Base-by-base conservation (phyloP, 2,329 filamentous ascomycete genomes). In the Colletotrichum filicis region DNA sequence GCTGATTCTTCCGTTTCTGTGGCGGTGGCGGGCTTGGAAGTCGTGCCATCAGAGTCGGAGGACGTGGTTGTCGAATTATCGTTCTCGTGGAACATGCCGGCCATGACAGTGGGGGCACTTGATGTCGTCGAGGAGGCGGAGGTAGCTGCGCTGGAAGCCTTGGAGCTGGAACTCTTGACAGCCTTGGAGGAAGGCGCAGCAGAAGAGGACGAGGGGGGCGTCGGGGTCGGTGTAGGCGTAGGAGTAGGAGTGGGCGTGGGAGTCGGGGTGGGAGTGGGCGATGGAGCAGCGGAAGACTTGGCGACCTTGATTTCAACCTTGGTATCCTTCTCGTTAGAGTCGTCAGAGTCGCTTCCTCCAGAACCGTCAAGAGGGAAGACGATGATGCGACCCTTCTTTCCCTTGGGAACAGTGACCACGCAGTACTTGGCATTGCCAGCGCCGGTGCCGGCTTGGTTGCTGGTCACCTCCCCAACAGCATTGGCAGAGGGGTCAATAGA, bases 371-470 rank as follows among this genome's bases (percentile, higher is more conserved):
- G 78, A 76, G 82, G 85, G 77, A 84, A 90, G 52, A 94, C 89
- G 30, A 94, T 89, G 75, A 95, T 90, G 77, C 90, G 90, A 56
- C 93, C 94, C 67, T 87, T 90, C 60, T 83, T 82, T 30, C 93
- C 93, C 76, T 89, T 88, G 56, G 91, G 86, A 19, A 95, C 91
- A 16, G 93, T 95, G 14, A 94, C 93, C 60, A 95, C 93, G 77
- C 94, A 96, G 82, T 94, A 95, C 55, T 86, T 84, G 22, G 91
- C 89, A 76, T 89, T 91, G 35, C 93, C 93, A 19, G 93, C 93
- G 63, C 93, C 93, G 19, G 83, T 82, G 52, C 89, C 84, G 35
- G 82, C 79, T 24, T 87, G 81, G 22, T 86, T 81, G 77, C 92
- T 92, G 9, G 82, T 85, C 69, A 95, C 90, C 55, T 87, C 86